A percentile compares a stretch with the other conserved stretches of the same genome.
Evolutionary conservation across 352 stramenopile species (phyloP).

Genomic region (Phytophthora capsici): DNA sequence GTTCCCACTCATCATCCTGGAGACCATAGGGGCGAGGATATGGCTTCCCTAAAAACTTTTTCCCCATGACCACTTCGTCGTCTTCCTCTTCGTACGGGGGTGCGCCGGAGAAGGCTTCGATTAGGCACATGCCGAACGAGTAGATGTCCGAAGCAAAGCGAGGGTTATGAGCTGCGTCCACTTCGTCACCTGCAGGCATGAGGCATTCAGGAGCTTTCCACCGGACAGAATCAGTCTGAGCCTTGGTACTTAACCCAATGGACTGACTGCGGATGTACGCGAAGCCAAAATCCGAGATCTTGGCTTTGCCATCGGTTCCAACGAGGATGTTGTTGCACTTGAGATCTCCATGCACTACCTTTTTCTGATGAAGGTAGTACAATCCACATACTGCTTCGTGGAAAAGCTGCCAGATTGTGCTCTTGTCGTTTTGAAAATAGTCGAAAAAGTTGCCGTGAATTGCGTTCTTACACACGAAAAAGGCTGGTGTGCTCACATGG

Average conservation of each 20-base stretch:
- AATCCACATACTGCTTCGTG: slow-evolving; percentile 46
- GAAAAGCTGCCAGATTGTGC: slow-evolving; percentile 32
- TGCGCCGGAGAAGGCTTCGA: slow-evolving; percentile 33
- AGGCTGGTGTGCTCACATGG: slow-evolving; percentile 24
- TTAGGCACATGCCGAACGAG: slow-evolving; percentile 44
- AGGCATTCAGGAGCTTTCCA: slow-evolving; percentile 39
- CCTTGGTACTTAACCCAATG: slow-evolving; percentile 6
- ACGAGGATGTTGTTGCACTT: slow-evolving; percentile 87
- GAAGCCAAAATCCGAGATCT: slow-evolving; percentile 46
- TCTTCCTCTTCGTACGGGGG: slow-evolving; percentile 19
- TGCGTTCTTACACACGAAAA: slow-evolving; percentile 39
- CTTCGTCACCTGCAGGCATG: not conserved
- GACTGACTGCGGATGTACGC: slow-evolving; percentile 26
- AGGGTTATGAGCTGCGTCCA: slow-evolving; percentile 4
- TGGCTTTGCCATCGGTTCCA: slow-evolving; percentile 18
- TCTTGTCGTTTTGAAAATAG: slow-evolving; percentile 22
- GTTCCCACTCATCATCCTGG: slow-evolving; percentile 27
- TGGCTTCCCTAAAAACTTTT: slow-evolving; percentile 7
- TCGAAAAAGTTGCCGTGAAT: slow-evolving; percentile 23
- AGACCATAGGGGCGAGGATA: slow-evolving; percentile 9
- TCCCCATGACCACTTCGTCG: slow-evolving; percentile 13
- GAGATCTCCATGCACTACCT: slow-evolving; percentile 78
- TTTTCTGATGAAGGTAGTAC: slow-evolving; percentile 57
- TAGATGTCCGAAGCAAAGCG: slow-evolving; percentile 32
- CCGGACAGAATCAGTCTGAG: slow-evolving; percentile 12